Evolutionary conservation across 306 rosid species (phyloP), one percentile per base, ranked within the genome.

Genomic region (Pueraria montana): DNA sequence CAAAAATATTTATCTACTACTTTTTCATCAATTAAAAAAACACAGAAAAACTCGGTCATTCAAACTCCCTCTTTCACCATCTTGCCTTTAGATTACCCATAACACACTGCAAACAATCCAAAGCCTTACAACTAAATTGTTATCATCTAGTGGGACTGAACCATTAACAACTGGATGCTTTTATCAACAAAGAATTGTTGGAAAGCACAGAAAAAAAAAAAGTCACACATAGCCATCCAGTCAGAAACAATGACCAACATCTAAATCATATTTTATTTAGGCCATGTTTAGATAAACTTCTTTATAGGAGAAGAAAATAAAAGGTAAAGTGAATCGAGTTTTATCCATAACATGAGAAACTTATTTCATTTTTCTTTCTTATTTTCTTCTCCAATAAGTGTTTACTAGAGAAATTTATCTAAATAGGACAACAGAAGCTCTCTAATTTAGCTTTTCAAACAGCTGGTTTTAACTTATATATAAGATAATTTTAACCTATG

Each of bases 61-160:
- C 72, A 74, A 42, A 30, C 67, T 36, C 46, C 38, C 78, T 48
- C 50, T 23, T 52, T 66, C 36, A 2, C 36, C 63, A 27, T 46
- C 65, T 74, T 74, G 46, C 46, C 58, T 27, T 53, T 21, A 61
- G 63, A 69, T 46, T 80, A 18, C 61, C 61, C 55, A 68, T 6
- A 56, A 36, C 59, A 78, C 71, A 82, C 56, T 24, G 24, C 17
- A 64, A 67, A 65, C 40, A 65, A 78, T 50, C 64, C 50, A 24
- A 64, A 34, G 65, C 78, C 42, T 78, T 61, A 73, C 20, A 21
- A 18, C 23, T 21, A 74, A 61, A 46, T 7, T 23, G 20, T 38
- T 32, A 77, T 30, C 45, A 48, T 85, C 71, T n/a, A 43, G 11
- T 52, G 62, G 26, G 34, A 49, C 66, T 4, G 24, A 61, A 21